Conservation (phyloP, 352 stramenopile genomes). For the Aphanomyces cochlioides region DNA sequence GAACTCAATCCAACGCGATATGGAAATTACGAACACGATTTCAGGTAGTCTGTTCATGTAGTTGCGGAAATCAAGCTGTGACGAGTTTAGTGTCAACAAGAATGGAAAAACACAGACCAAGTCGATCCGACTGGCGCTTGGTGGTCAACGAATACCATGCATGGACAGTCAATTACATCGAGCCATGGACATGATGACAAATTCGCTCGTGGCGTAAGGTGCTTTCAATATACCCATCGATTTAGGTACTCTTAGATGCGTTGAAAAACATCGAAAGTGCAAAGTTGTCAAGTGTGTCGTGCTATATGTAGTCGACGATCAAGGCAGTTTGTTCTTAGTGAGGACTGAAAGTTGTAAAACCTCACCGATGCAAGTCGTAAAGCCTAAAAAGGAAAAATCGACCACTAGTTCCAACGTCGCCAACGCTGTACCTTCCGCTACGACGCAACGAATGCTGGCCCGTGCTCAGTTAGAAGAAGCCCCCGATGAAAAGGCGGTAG, state of each 20-base stretch:
- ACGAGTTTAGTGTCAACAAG: slow-evolving; percentile 47
- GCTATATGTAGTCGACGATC: slow-evolving; percentile 57
- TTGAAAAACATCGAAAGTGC: slow-evolving; percentile 66
- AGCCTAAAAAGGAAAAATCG: background rate
- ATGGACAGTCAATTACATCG: slow-evolving; percentile 66
- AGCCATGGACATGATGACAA: slow-evolving; percentile 6
- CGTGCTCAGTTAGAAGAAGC: slow-evolving; percentile 52
- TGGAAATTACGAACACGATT: slow-evolving; percentile 75
- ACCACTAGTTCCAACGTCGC: slow-evolving; percentile 40
- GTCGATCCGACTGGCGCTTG: slow-evolving; percentile 59
- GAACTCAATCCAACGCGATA: slow-evolving; percentile 61
- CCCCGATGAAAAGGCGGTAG: slow-evolving; percentile 59
- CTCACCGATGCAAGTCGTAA: slow-evolving; percentile 33
- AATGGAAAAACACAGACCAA: slow-evolving; percentile 54
- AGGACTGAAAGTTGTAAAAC: slow-evolving; percentile 52
- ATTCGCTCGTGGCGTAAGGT: background rate
- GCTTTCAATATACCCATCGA: background rate
- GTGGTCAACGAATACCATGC: slow-evolving; percentile 56
- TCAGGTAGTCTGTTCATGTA: slow-evolving; percentile 41
- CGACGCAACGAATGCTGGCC: slow-evolving; percentile 46
- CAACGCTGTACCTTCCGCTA: slow-evolving; percentile 48
- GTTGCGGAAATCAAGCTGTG: background rate
- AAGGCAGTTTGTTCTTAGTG: slow-evolving; percentile 52
- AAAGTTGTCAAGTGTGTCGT: slow-evolving; percentile 53
- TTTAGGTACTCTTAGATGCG: slow-evolving; percentile 32